Evolutionary conservation across 2,329 filamentous ascomycete genomes (phyloP).

Genomic region (Neopestalotiopsis sp.): DNA sequence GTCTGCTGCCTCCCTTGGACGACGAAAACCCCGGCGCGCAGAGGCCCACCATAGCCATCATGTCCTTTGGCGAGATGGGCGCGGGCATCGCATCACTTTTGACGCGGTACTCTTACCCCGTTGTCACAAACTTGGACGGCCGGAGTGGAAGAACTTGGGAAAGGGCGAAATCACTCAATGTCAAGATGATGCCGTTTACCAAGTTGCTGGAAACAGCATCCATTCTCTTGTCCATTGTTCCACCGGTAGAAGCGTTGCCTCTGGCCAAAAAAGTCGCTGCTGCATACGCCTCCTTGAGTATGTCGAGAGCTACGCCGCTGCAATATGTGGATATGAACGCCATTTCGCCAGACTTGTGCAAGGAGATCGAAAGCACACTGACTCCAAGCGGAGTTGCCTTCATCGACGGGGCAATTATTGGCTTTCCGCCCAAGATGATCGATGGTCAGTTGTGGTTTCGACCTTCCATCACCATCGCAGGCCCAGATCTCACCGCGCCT

Average conservation of each 20-base stretch:
- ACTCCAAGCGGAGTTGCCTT: not conserved
- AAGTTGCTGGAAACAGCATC: not conserved
- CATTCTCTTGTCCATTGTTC: slow-evolving; percentile 6
- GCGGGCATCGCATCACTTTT: slow-evolving; percentile 7
- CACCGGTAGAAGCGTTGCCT: not conserved
- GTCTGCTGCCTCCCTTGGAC: not conserved
- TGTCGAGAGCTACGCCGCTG: not conserved
- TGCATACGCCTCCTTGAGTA: not conserved
- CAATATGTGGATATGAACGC: slow-evolving; percentile 9
- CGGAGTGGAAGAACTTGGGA: not conserved
- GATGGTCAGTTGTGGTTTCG: not conserved
- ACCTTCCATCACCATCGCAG: slow-evolving; percentile 2
- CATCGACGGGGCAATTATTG: slow-evolving; percentile 7
- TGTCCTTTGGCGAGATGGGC: slow-evolving; percentile 11
- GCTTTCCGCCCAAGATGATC: not conserved
- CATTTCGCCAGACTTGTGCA: slow-evolving; percentile 3
- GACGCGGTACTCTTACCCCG: not conserved
- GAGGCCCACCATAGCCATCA: slow-evolving; percentile 11
- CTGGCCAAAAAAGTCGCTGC: not conserved
- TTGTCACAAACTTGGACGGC: slow-evolving; percentile 9
- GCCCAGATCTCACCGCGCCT: not conserved
- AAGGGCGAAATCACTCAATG: not conserved
- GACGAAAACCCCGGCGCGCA: not conserved
- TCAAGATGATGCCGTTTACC: not conserved
- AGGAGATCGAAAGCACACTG: not conserved